These are phyloP conservation scores for Hymenoscyphus fructigenus DNA, from an alignment of 2,329 filamentous ascomycete species.

Conservation along the genomic window DNA sequence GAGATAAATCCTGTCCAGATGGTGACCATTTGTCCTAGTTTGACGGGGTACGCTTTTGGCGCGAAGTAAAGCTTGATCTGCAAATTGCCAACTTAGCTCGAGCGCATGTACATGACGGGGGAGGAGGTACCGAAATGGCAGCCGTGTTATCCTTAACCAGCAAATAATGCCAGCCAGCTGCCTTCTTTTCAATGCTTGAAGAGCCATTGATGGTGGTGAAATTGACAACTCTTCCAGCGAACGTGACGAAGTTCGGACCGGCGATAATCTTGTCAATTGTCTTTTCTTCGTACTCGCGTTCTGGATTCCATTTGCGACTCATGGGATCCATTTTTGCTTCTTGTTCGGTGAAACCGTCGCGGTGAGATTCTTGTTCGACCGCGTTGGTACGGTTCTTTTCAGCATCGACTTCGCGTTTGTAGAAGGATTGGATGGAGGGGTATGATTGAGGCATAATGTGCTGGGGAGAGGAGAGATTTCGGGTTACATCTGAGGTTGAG, in stretches of 20 bases:
- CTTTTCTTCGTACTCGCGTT: slow-evolving; percentile 47
- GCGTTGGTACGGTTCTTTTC: slow-evolving; percentile 3
- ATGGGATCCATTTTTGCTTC: slow-evolving; percentile 41
- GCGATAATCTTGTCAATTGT: slow-evolving; percentile 48
- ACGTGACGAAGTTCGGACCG: slow-evolving; percentile 50
- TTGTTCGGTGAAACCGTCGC: slow-evolving; percentile 52
- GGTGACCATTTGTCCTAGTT: slow-evolving; percentile 54
- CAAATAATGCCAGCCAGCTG: slow-evolving; percentile 52
- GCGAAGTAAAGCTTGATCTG: slow-evolving; percentile 54
- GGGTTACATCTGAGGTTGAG: too few species aligned
- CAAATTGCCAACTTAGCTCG: slow-evolving; percentile 1
- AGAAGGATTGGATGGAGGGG: slow-evolving; percentile 35
- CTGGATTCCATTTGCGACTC: slow-evolving; percentile 42
- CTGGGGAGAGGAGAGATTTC: neutral
- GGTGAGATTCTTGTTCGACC: slow-evolving; percentile 18
- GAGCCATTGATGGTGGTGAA: slow-evolving; percentile 46
- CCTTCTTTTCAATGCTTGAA: slow-evolving; percentile 44
- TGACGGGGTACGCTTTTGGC: slow-evolving; percentile 42
- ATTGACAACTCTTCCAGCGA: slow-evolving; percentile 57
- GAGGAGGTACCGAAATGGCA: slow-evolving; percentile 47
- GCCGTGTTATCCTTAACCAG: slow-evolving; percentile 56
- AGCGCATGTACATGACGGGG: neutral
- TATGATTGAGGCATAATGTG: slow-evolving; percentile 21
- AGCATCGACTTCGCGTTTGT: slow-evolving; percentile 23
- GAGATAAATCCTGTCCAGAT: slow-evolving; percentile 58